These are phyloP conservation scores for Melastoma candidum DNA, from an alignment of 441 rosid genomes.

Conservation along the genomic window DNA sequence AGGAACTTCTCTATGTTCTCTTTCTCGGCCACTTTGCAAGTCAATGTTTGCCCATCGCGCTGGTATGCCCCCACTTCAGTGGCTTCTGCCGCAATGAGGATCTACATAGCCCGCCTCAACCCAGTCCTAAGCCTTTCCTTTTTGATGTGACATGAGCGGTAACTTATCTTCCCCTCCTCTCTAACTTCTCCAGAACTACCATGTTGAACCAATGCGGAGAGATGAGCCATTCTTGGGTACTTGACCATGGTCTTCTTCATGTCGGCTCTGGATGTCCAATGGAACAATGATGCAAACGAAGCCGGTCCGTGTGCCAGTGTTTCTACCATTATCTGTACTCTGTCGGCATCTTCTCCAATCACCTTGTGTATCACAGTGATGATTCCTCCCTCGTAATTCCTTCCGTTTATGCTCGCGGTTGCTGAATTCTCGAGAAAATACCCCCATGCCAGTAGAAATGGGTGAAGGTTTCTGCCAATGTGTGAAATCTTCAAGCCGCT, in stretches of 20 bases:
- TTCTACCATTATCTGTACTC: conserved; percentile 53
- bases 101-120: conserved; percentile 52
- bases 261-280: conserved; percentile 74
- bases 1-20: conserved; percentile 50
- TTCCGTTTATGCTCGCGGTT: conserved; percentile 36
- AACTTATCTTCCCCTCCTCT: conserved; percentile 45
- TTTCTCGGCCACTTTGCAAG: conserved; percentile 39
- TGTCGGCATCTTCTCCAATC: conserved; percentile 18
- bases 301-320: conserved; percentile 66
- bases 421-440: conserved; percentile 47
- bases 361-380: conserved; percentile 67
- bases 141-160: conserved; percentile 32
- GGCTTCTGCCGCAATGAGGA: conserved; percentile 82
- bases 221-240: conserved; percentile 65
- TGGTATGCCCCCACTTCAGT: conserved; percentile 82
- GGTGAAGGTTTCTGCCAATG: conserved; percentile 74
- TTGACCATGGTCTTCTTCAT: conserved; percentile 51
- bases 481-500: conserved; percentile 68
- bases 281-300: conserved; percentile 30
- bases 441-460: conserved; percentile 79
- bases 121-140: conserved; percentile 51
- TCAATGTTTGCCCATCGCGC: conserved; percentile 68
- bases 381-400: conserved; percentile 67
- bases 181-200: conserved; percentile 50
- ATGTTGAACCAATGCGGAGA: conserved; percentile 49